A percentile compares a stretch with the other conserved stretches of the same genome.
phyloP scores from a whole-genome alignment of 441 rosid genomes.

The Erodium trifolium region DNA sequence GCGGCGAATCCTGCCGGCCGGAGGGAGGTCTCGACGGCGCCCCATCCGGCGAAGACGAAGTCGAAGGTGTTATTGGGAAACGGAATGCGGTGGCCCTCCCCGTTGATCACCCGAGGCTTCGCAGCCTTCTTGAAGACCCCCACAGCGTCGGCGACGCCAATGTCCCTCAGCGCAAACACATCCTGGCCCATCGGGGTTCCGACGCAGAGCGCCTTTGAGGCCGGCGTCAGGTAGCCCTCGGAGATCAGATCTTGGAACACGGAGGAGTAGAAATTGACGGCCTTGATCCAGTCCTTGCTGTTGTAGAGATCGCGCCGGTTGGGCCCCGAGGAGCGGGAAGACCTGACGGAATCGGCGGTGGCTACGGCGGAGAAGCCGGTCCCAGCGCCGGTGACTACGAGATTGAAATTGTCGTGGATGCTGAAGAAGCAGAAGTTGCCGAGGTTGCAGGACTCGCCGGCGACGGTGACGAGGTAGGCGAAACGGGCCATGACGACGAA shows the following conservation, averaged over 20 bases:
- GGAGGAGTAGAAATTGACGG: conserved; percentile 37
- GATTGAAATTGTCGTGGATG: conserved; percentile 49
- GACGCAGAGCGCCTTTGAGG: conserved; percentile 56
- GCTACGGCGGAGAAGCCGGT: conserved; percentile 28
- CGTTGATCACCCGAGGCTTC: conserved; percentile 57
- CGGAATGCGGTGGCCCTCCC: conserved; percentile 47
- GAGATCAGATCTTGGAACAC: conserved; percentile 69
- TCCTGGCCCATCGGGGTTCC: conserved; percentile 67
- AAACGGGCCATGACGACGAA: conserved; percentile 60
- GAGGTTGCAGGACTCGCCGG: conserved; percentile 78
- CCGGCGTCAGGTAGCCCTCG: conserved; percentile 56
- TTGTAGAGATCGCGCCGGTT: conserved; percentile 41
- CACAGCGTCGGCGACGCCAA: conserved; percentile 57
- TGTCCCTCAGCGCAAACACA: conserved; percentile 65
- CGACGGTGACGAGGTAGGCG: conserved; percentile 66
- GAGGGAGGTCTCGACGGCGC: conserved; percentile 38
- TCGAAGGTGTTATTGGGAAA: conserved; percentile 53
- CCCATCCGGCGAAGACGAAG: conserved; percentile 76
- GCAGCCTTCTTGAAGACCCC: conserved; percentile 69
- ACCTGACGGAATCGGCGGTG: no score
- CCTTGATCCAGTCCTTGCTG: conserved; percentile 32
- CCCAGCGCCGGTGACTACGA: conserved; percentile 32
- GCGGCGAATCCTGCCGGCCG: conserved; percentile 59
- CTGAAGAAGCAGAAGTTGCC: conserved; percentile 85
- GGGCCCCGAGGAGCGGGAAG: conserved; percentile 6